Conservation (phyloP, 768 basidiomycete species). For the Kwoniella bestiolae region DNA sequence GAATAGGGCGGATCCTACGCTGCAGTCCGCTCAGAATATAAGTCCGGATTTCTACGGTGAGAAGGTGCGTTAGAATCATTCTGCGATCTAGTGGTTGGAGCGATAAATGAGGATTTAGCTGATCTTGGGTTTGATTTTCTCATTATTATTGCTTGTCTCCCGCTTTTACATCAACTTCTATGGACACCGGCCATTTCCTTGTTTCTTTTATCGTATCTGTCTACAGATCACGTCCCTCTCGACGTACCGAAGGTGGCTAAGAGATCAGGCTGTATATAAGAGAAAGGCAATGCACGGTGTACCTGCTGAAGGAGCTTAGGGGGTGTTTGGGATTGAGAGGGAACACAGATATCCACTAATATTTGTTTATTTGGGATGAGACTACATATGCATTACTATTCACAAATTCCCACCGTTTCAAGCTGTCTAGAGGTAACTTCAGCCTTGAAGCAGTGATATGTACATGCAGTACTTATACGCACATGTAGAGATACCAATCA, state of each 20-base stretch:
- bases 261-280: conserved; percentile 58
- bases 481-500: too few species aligned
- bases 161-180: neutral
- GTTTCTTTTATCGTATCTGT: neutral
- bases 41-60: conserved; percentile 57
- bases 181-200: neutral
- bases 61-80: conserved; percentile 38
- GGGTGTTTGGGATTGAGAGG: neutral
- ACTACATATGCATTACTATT: too few species aligned
- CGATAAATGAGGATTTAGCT: neutral
- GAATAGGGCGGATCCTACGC: conserved; percentile 56
- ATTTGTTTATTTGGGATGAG: too few species aligned
- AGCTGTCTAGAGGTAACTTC: too few species aligned
- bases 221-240: conserved; percentile 53
- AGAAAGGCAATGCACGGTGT: conserved; percentile 58
- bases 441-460: too few species aligned
- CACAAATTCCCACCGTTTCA: too few species aligned
- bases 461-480: too few species aligned
- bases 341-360: neutral
- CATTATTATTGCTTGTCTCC: neutral
- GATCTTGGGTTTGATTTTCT: neutral
- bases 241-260: conserved; percentile 56
- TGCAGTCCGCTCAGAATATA: conserved; percentile 57
- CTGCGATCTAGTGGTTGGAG: too few species aligned
- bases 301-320: conserved; percentile 41